phyloP scores from a whole-genome alignment of 768 basidiomycete genomes.

The Asterophora lycoperdoides region DNA sequence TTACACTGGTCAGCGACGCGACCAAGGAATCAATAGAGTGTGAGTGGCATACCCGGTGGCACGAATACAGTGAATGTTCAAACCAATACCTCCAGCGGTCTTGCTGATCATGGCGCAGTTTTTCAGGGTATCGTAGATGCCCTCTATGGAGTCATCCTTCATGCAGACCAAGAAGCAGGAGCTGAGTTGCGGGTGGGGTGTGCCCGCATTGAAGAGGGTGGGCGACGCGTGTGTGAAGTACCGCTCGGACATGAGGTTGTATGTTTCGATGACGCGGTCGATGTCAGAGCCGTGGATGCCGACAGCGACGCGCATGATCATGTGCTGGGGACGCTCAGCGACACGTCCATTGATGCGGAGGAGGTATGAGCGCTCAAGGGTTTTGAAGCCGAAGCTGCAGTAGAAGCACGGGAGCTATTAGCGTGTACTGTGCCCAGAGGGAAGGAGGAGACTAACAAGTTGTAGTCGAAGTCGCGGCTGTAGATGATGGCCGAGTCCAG shows the following conservation, averaged over 20 bases:
- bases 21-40: not conserved
- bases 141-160: conserved; percentile 99
- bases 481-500: conserved; percentile 97
- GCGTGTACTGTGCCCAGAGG: not conserved
- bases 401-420: not conserved
- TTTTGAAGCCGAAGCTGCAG: conserved; percentile 96
- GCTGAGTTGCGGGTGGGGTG: conserved; percentile 89
- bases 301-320: conserved; percentile 99
- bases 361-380: conserved; percentile 95
- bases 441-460: conserved; percentile 55
- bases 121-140: conserved; percentile 98
- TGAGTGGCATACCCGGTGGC: conserved; percentile 71
- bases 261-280: conserved; percentile 86
- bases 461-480: conserved; percentile 96
- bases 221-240: conserved; percentile 99
- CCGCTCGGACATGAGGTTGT: conserved; percentile 95
- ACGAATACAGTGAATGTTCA: conserved; percentile 94
- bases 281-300: conserved; percentile 92
- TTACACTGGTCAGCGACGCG: not conserved
- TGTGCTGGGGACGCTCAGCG: conserved; percentile 96
- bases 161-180: conserved; percentile 98
- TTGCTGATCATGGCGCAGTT: conserved; percentile 99
- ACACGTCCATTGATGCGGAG: conserved; percentile 92
- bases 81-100: conserved; percentile 96
- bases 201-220: conserved; percentile 97